These are phyloP conservation scores for Glycine tomentella DNA, from an alignment of 306 rosid species.

Conservation along the genomic window DNA sequence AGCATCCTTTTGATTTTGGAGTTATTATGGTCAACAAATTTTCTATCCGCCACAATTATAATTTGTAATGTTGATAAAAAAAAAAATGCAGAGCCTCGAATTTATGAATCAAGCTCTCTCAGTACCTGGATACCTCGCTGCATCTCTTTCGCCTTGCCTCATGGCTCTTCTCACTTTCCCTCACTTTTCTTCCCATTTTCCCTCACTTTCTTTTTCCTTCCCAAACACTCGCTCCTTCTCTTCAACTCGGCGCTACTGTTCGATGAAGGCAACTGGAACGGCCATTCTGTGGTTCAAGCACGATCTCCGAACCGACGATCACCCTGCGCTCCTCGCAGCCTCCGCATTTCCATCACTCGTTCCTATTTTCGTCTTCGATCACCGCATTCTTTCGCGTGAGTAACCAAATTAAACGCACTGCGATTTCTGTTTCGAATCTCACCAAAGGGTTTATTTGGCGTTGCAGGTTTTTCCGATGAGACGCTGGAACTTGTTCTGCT, in stretches of 20 bases:
- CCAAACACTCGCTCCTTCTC: conserved; percentile 48
- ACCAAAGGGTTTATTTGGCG: background rate
- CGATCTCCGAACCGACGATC: conserved; percentile 86
- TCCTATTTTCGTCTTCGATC: conserved; percentile 87
- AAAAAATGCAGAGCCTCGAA: conserved; percentile 16
- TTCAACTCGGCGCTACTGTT: conserved; percentile 34
- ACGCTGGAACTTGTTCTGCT: conserved; percentile 63
- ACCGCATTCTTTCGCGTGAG: conserved; percentile 76
- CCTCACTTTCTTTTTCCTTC: conserved; percentile 44
- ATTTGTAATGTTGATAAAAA: background rate
- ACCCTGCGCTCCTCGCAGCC: conserved; percentile 74
- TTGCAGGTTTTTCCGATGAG: conserved; percentile 78
- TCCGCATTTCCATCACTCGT: conserved; percentile 57
- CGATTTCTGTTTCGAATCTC: background rate
- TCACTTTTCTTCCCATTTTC: conserved; percentile 52
- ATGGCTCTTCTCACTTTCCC: conserved; percentile 64
- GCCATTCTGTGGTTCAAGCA: conserved; percentile 90
- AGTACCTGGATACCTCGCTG: no score
- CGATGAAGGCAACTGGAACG: conserved; percentile 38
- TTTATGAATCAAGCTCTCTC: background rate
- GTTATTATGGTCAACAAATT: background rate
- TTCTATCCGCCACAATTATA: conserved; percentile 37
- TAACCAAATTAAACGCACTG: background rate
- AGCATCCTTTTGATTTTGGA: background rate
- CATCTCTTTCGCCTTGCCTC: no score